phyloP scores from a whole-genome alignment of 148 eudicot genomes.

The Arctostaphylos glauca region DNA sequence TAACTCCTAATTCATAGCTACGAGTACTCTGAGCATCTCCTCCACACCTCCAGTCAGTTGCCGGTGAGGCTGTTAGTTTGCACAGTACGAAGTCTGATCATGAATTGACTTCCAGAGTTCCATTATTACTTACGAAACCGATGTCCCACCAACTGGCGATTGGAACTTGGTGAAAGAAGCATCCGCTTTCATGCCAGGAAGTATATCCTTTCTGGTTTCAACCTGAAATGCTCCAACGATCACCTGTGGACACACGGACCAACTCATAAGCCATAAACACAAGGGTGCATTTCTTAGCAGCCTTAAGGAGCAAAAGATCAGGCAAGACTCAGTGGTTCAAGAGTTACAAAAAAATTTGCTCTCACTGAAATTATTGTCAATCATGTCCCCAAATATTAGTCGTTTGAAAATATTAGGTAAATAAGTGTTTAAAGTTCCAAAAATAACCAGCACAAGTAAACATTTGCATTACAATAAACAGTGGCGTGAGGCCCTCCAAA shows the following conservation, averaged over 20 bases:
- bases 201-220: conserved; percentile 54
- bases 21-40: conserved; percentile 17
- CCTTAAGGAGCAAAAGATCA: background rate
- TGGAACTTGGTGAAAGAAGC: conserved; percentile 31
- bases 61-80: conserved; percentile 20
- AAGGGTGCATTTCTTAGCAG: background rate
- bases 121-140: conserved; percentile 39
- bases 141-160: conserved; percentile 41
- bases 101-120: conserved; percentile 37
- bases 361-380: background rate
- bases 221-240: conserved; percentile 71
- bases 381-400: background rate
- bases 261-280: conserved; percentile 8
- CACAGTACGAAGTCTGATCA: conserved; percentile 43
- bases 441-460: too few species aligned
- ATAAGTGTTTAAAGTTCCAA: too few species aligned
- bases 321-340: background rate
- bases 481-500: too few species aligned
- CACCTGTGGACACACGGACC: conserved; percentile 37
- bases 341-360: background rate
- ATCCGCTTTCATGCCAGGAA: conserved; percentile 43
- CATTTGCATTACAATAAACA: too few species aligned
- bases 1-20: conserved; percentile 27
- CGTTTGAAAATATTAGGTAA: too few species aligned
- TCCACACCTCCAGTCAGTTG: conserved; percentile 25